Conservation (phyloP, 441 rosid species). For the Biscutella laevigata region DNA sequence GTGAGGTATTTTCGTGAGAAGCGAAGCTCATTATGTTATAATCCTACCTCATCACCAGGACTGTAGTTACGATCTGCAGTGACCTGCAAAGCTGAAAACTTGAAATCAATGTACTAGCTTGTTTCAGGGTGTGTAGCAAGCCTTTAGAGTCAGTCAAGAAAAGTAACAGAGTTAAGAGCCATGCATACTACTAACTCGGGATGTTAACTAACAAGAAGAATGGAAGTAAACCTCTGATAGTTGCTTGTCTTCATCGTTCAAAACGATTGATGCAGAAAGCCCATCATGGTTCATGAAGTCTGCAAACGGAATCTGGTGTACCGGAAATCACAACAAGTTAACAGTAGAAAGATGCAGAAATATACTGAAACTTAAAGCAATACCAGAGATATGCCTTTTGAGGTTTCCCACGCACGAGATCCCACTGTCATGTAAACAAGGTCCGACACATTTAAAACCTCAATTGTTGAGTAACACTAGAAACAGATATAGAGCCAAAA, state of each 20-base stretch:
- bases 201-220: too few relatives aligned
- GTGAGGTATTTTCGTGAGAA: neutral
- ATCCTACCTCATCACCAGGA: conserved; percentile 68
- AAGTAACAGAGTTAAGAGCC: neutral
- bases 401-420: conserved; percentile 82
- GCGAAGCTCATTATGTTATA: neutral
- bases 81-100: conserved; percentile 42
- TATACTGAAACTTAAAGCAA: conserved; percentile 3
- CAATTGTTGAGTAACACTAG: neutral
- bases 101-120: conserved; percentile 6
- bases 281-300: conserved; percentile 84
- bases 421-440: conserved; percentile 44
- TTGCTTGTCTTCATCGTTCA: conserved; percentile 53
- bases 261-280: conserved; percentile 52
- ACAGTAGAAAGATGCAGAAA: neutral
- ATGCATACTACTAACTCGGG: conserved; percentile 12
- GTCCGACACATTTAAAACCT: neutral
- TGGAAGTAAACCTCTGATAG: conserved; percentile 54
- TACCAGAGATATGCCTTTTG: conserved; percentile 72
- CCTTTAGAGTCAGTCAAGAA: neutral
- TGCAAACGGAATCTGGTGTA: conserved; percentile 74
- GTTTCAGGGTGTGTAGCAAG: neutral
- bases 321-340: conserved; percentile 10
- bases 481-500: neutral
- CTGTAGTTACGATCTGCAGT: conserved; percentile 60